Conservation (phyloP, 768 basidiomycete genomes). For the Boletales sp. region DNA sequence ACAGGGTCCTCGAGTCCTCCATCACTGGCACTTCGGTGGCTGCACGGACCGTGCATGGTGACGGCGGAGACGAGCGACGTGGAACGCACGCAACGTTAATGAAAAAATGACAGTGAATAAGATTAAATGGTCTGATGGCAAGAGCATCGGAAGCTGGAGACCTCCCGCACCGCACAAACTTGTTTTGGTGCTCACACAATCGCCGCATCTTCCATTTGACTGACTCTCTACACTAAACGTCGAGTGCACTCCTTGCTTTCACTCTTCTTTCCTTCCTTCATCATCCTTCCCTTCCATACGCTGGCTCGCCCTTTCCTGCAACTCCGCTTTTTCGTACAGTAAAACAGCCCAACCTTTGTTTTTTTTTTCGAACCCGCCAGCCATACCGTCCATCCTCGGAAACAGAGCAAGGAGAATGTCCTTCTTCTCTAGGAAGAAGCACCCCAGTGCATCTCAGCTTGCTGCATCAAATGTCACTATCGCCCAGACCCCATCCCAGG, state of each 20-base stretch:
- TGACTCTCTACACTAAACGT: conserved; percentile 5
- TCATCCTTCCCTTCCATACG: conserved; percentile 15
- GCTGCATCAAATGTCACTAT: conserved; percentile 48
- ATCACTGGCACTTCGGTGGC: neutral
- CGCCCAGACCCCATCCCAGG: conserved; percentile 63
- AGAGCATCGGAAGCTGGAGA: neutral
- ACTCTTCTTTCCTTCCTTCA: conserved; percentile 7
- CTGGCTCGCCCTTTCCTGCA: conserved; percentile 21
- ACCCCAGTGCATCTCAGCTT: conserved; percentile 47
- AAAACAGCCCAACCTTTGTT: conserved; percentile 8
- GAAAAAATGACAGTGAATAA: neutral
- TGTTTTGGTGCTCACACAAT: conserved; percentile 10
- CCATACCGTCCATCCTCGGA: conserved; percentile 68
- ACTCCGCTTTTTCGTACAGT: conserved; percentile 8
- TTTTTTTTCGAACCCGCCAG: conserved; percentile 31
- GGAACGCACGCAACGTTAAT: neutral
- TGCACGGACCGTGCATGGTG: no score
- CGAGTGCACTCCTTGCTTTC: neutral
- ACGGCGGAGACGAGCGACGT: conserved; percentile 8
- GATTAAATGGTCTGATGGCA: neutral
- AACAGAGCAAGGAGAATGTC: conserved; percentile 75
- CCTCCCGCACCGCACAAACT: neutral
- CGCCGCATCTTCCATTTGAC: conserved; percentile 1
- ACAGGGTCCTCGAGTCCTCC: neutral
- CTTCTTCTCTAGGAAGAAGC: conserved; percentile 91